phyloP scores from a whole-genome alignment of 2,329 filamentous ascomycete species.

The Tolypocladium tundrense region DNA sequence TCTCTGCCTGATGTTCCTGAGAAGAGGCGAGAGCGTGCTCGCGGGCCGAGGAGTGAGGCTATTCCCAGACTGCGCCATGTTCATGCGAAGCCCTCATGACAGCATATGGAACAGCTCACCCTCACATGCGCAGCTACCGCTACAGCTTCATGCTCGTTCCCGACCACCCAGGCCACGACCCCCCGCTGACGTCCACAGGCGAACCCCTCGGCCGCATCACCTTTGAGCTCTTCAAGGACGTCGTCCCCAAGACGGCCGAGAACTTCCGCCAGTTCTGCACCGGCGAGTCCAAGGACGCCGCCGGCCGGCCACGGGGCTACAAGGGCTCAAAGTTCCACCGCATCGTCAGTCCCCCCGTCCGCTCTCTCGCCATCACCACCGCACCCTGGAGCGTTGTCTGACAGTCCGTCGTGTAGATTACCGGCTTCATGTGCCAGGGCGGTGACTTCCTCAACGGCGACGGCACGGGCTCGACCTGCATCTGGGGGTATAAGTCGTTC shows the following conservation, averaged over 20 bases:
- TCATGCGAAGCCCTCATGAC: background rate
- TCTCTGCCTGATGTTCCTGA: background rate
- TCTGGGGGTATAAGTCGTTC: constrained; percentile 79
- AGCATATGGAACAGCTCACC: background rate
- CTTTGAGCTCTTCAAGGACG: constrained; percentile 81
- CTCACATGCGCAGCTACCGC: too few species aligned
- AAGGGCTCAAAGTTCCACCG: constrained; percentile 92
- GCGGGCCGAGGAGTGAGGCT: background rate
- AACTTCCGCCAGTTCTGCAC: constrained; percentile 98
- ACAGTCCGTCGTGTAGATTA: constrained; percentile 52
- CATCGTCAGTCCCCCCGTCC: constrained; percentile 49
- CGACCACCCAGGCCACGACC: background rate
- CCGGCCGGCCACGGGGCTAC: constrained; percentile 79
- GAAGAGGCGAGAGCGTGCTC: background rate
- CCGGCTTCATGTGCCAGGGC: constrained; percentile 95
- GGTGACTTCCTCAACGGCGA: constrained; percentile 93
- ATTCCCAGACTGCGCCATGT: background rate
- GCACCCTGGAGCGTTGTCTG: background rate
- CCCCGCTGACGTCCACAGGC: constrained; percentile 35
- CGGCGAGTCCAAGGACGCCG: constrained; percentile 72
- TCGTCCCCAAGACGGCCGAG: constrained; percentile 80
- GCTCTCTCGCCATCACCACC: background rate
- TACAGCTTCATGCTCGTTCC: background rate
- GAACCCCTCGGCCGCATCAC: constrained; percentile 79
- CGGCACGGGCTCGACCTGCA: constrained; percentile 77